Percentiles rank a stretch among this genome's conserved stretches.
These are phyloP conservation scores for Bryoerythrophyllum caledonicum DNA, from an alignment of 225 moss, liverwort and hornwort species.

Conservation along the genomic window DNA sequence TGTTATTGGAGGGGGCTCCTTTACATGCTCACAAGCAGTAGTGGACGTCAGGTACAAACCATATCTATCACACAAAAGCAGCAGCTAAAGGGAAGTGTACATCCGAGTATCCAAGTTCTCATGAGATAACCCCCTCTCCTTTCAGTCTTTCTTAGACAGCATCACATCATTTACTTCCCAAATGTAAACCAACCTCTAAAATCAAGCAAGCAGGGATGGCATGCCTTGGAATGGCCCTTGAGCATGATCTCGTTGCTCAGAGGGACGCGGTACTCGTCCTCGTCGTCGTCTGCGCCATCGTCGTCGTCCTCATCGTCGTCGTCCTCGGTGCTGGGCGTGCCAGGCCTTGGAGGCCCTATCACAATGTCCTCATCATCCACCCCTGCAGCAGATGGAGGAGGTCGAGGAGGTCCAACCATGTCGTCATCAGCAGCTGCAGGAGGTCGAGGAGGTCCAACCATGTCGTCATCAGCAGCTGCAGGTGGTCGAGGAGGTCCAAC, in stretches of 20 bases:
- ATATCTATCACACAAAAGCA: background rate
- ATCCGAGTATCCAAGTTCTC: background rate
- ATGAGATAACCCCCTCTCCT: background rate
- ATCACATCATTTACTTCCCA: conserved; percentile 31
- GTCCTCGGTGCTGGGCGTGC: conserved; percentile 53
- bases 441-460: conserved; percentile 35
- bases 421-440: conserved; percentile 34
- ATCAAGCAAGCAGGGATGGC: conserved; percentile 43
- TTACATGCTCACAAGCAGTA: too few species aligned
- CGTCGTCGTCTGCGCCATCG: conserved; percentile 56
- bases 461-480: conserved; percentile 11
- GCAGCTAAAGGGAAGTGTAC: background rate
- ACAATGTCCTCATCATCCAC: conserved; percentile 55
- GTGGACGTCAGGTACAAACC: too few species aligned
- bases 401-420: conserved; percentile 55
- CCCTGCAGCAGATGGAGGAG: conserved; percentile 30
- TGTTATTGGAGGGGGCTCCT: too few species aligned
- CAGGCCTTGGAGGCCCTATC: conserved; percentile 55
- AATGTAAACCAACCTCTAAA: conserved; percentile 38
- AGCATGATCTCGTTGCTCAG: conserved; percentile 88
- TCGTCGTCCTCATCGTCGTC: conserved; percentile 59
- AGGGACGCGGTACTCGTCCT: conserved; percentile 73
- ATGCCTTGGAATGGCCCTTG: conserved; percentile 90
- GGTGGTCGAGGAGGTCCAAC: conserved; percentile 21
- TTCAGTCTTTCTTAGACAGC: background rate